A percentile compares a stretch with the other conserved stretches of the same genome.
Evolutionary conservation across 2,329 filamentous ascomycete species (phyloP).

Genomic region (Microdochium paspali): DNA sequence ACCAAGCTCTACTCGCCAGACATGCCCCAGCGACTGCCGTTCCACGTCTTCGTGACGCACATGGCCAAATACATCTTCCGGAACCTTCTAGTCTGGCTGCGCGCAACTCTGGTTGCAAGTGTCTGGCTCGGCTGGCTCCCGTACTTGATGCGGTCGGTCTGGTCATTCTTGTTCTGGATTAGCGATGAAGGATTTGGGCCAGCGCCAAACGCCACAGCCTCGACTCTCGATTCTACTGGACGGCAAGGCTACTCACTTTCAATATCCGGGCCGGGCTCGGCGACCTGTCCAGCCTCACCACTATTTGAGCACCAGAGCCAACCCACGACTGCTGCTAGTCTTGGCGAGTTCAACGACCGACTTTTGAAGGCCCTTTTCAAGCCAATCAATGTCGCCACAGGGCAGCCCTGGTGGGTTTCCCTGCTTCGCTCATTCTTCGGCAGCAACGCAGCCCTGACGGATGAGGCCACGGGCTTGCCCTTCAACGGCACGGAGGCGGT

Average conservation of each 20-base stretch:
- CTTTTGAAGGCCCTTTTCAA: conserved; percentile 16
- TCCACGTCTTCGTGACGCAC: conserved; percentile 71
- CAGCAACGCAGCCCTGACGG: neutral
- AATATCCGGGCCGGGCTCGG: conserved; percentile 12
- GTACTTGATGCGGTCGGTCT: conserved; percentile 82
- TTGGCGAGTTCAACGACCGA: conserved; percentile 23
- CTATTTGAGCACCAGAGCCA: conserved; percentile 16
- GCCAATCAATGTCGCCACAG: conserved; percentile 21
- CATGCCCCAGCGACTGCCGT: conserved; percentile 80
- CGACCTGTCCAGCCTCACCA: conserved; percentile 28
- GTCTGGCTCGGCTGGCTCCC: conserved; percentile 89
- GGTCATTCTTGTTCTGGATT: conserved; percentile 92
- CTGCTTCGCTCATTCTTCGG: conserved; percentile 11
- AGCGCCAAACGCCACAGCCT: conserved; percentile 12
- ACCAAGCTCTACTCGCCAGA: conserved; percentile 93
- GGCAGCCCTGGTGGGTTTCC: conserved; percentile 22
- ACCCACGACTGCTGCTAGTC: conserved; percentile 26
- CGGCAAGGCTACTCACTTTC: conserved; percentile 7
- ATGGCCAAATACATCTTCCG: conserved; percentile 63
- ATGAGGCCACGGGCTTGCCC: neutral
- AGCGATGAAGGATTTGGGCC: conserved; percentile 62
- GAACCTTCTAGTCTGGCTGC: conserved; percentile 67
- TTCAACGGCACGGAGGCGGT: conserved; percentile 9
- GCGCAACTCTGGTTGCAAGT: conserved; percentile 66
- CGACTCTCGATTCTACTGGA: conserved; percentile 3